Percentiles rank a stretch among this genome's conserved stretches.
These are phyloP conservation scores for Triadica sebifera DNA, from an alignment of 345 rosid genomes.

Conservation along the genomic window DNA sequence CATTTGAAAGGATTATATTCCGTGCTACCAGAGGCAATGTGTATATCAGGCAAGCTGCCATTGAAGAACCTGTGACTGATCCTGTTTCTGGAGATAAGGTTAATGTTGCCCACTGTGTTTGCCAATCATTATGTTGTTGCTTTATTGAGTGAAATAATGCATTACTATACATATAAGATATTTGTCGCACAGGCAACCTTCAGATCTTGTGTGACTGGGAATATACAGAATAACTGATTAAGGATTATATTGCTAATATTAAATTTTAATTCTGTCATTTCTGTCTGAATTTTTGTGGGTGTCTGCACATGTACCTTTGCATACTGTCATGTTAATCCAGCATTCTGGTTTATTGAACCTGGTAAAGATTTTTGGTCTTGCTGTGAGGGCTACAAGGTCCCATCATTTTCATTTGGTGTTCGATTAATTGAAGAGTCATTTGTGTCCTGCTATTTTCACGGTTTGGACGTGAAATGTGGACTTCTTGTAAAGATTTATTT, in stretches of 20 bases:
- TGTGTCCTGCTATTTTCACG: neutral
- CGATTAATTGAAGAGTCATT: constrained; percentile 2
- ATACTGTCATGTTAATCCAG: neutral
- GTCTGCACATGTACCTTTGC: neutral
- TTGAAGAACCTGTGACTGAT: constrained; percentile 74
- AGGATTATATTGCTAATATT: neutral
- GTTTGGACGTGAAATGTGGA: constrained; percentile 1
- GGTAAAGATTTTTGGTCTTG: neutral
- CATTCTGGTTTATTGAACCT: neutral
- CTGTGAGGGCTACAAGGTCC: neutral
- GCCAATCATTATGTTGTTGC: constrained; percentile 1
- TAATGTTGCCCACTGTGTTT: constrained; percentile 14
- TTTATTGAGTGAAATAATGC: neutral
- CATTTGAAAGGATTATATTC: constrained; percentile 92
- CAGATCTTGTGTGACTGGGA: neutral
- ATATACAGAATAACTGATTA: neutral
- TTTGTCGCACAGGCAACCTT: neutral
- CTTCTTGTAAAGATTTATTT: neutral
- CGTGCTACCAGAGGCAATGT: constrained; percentile 98
- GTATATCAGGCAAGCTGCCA: constrained; percentile 56
- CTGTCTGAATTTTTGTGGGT: neutral
- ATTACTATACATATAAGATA: neutral
- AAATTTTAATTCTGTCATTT: neutral
- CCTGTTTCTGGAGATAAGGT: constrained; percentile 96
- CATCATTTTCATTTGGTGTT: neutral